Evolutionary conservation across 2,329 filamentous ascomycete genomes (phyloP), one percentile per base, ranked within the genome.

Genomic region (Domatiomyces catenatus): DNA sequence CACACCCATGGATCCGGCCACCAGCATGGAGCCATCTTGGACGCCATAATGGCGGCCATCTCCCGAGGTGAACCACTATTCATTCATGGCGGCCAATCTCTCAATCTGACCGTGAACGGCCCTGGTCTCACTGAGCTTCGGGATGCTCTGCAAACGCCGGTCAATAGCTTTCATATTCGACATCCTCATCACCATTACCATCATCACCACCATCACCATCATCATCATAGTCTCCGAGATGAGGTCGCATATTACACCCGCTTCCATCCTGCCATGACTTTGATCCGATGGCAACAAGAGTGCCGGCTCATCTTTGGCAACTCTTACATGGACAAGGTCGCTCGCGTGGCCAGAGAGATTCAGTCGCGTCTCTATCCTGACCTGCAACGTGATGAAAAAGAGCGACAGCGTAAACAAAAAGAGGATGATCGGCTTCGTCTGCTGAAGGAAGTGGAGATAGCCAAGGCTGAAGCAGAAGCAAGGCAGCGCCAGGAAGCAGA

Each of bases 251-350:
- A 84, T 58, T 83, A 86, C 10, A 81, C 89, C 22, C 72, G 80
- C 2, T 96, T 96, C 64, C 70, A 75, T 18, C 74, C 86, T 7
- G 77, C 80, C 39, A 74, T 78, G 7, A 96, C 92, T 1, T 72
- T 76, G 50, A 75, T 76, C 49, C 82, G 92, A 54, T 98, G 93
- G 83, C 79, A 85, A 62, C 87, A 95, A 62, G 93, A 96, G 65
- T 83, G 88, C 7, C 81, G 83, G 56, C 81, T 98, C 65, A 75
- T 96, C 0, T 96, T 92, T 65, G 84, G 85, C 22, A 68, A 72
- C 19, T 73, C 69, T 47, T 76, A 82, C 48, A 63, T 77, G 2
- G 88, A 94, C 47, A 84, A 84, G 62, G 76, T 81, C 2, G 73
- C 77, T 53, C 77, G 78, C 49, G 73, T 94, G 15, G 69, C 82